Base-by-base conservation (phyloP, 2,329 filamentous ascomycete genomes). In the Phaeomoniella chlamydospora region DNA sequence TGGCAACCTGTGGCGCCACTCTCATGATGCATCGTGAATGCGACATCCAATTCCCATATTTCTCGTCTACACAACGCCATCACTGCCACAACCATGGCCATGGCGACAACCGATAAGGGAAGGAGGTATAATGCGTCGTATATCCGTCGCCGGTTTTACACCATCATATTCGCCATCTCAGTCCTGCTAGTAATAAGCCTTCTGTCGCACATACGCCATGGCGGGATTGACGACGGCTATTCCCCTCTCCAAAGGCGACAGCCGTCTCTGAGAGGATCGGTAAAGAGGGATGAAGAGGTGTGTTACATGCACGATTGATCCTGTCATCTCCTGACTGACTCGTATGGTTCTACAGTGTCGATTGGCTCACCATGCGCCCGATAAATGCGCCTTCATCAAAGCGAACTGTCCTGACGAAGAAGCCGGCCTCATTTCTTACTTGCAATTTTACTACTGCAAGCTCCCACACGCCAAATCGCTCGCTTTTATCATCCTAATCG, bases 371-470 rank as follows among this genome's bases (percentile, higher is more conserved):
- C 60, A 72, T 33, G 80, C 77, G 36, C 6, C 5, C 16, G 81
- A 98, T 54, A 75, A 94, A 61, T 98, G 90, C 64, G 76, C 77
- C 46, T 96, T 90, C 58, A 75, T 96, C 39, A 74, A 68, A 45
- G 66, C 69, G 38, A 81, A 94, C 56, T 98, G 90, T 57, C 67
- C 71, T 19, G 85, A 92, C 49, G 85, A 94, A 53, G 83, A 94
- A 59, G 82, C 87, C 37, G 88, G 90, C 18, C 72, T 96, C 42
- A 63, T 94, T 39, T 80, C 84, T 16, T 98, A 98, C 58, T 72
- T 96, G 33, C 70, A 77, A 14, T 67, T 96, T 37, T 98, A 94
- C 65, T 98, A 94, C 59, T 98, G 90, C 67, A 63, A 65, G 31
- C 66, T 93, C 19, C 65, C 67, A 37, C 58, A 73, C 37, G 74